Evolutionary conservation across 352 stramenopile species (phyloP).

Genomic region (Phytophthora fragariae): DNA sequence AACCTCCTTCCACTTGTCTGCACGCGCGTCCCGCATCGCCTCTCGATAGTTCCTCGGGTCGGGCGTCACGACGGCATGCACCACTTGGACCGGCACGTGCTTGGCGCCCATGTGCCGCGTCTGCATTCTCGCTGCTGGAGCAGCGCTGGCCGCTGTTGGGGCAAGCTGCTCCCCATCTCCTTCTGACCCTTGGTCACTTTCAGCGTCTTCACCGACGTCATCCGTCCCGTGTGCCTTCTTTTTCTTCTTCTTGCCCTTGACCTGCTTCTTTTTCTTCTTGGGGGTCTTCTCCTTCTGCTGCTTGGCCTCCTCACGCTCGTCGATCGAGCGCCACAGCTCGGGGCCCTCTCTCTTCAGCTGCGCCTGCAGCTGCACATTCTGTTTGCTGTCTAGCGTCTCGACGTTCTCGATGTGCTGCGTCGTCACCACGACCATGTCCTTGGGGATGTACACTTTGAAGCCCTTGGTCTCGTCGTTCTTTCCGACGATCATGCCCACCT

Average conservation of each 20-base stretch:
- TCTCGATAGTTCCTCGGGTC: neutral
- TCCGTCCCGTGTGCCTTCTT: neutral
- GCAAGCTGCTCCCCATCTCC: neutral
- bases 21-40: neutral
- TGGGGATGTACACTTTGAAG: neutral
- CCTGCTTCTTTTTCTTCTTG: neutral
- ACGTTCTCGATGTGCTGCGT: neutral
- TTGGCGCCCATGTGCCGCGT: neutral
- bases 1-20: neutral
- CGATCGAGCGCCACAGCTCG: neutral
- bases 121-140: neutral
- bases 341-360: neutral
- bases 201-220: neutral
- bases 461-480: neutral
- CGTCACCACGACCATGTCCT: neutral
- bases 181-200: neutral
- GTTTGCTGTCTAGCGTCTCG: neutral
- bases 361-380: neutral
- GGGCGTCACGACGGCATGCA: neutral
- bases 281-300: neutral
- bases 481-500: slow-evolving; percentile 5
- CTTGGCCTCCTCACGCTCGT: neutral
- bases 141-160: neutral
- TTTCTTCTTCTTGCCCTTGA: neutral
- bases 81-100: neutral